Evolutionary conservation across 345 rosid genomes (phyloP).

Genomic region (Eucalyptus leucophloia): DNA sequence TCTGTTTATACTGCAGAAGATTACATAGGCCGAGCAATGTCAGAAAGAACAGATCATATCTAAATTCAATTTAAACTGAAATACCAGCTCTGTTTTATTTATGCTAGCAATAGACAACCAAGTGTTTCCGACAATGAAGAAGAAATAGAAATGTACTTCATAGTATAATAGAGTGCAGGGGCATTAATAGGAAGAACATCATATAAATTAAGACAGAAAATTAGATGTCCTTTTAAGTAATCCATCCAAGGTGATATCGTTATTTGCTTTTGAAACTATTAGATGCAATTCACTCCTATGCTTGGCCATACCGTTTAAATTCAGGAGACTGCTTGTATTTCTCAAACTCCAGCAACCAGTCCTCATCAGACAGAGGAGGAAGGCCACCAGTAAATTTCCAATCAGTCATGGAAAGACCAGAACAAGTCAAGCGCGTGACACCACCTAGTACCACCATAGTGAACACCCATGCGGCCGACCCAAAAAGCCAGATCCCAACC

Average conservation of each 20-base stretch:
- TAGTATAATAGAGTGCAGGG: neutral
- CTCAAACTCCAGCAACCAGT: slow-evolving; percentile 76
- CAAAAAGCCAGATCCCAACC: slow-evolving; percentile 93
- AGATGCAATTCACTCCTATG: neutral
- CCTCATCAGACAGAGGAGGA: slow-evolving; percentile 77
- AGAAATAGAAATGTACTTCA: neutral
- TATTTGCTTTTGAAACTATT: neutral
- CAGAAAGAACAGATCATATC: neutral
- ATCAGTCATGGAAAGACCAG: slow-evolving; percentile 96
- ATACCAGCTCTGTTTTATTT: neutral
- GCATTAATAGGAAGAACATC: neutral
- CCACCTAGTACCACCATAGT: slow-evolving; percentile 94
- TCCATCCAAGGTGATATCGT: neutral
- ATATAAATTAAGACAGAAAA: neutral
- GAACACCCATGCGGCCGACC: slow-evolving; percentile 93
- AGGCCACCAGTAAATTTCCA: slow-evolving; percentile 85
- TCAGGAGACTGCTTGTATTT: slow-evolving; percentile 87
- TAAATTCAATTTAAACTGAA: neutral
- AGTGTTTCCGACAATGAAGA: neutral
- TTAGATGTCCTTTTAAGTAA: neutral
- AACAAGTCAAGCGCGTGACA: slow-evolving; percentile 70
- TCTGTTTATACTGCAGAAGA: slow-evolving; percentile 53
- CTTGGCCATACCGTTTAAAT: slow-evolving; percentile 41
- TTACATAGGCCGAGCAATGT: neutral
- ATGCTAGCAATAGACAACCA: neutral